Evolutionary conservation across 331 rosid species (phyloP).

Genomic region (Telfairia occidentalis): DNA sequence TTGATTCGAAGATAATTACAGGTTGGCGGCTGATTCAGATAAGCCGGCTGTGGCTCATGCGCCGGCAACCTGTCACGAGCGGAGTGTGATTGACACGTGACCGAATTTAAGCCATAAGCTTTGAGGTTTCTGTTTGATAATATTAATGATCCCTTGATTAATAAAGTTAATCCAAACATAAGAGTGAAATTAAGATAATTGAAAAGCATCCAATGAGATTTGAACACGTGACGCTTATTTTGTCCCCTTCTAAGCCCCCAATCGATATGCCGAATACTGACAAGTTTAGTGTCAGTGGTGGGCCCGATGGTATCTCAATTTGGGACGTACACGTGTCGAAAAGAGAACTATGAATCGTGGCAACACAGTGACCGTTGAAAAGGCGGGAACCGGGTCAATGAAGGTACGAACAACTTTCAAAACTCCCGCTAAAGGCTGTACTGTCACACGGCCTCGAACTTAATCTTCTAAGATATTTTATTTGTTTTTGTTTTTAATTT

Average conservation of each 20-base stretch:
- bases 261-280: not conserved
- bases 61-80: not conserved
- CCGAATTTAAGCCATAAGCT: not conserved
- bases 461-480: not conserved
- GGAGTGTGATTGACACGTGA: constrained; percentile 1
- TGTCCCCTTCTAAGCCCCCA: not conserved
- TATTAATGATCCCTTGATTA: not conserved
- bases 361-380: not conserved
- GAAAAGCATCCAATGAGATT: not conserved
- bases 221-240: not conserved
- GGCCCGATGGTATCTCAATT: not conserved
- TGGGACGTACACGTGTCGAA: not conserved
- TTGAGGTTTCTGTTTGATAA: not conserved
- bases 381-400: not conserved
- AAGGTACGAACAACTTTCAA: not conserved
- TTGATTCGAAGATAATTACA: not conserved
- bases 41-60: not conserved
- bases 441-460: not conserved
- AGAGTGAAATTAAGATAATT: not conserved
- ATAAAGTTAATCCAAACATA: not conserved
- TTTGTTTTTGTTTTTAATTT: too few relatives aligned
- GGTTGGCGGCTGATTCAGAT: not conserved
- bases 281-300: not conserved
- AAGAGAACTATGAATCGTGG: not conserved
- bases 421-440: not conserved